Percentiles rank a stretch among this genome's conserved stretches.
Conservation (phyloP, 768 basidiomycete genomes). For the Saitozyma sp. region DNA sequence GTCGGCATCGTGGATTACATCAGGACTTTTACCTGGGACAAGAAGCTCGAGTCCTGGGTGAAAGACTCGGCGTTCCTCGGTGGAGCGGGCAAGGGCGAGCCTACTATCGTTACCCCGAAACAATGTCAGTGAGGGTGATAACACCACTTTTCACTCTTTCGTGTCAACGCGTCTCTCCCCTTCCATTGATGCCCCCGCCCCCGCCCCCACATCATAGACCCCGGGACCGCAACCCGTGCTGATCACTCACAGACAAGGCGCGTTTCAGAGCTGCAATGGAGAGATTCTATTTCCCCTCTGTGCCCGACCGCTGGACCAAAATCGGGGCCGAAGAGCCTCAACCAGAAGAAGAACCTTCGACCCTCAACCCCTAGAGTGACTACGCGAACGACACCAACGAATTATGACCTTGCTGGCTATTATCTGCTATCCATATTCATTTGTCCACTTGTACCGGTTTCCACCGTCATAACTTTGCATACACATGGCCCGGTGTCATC, state of each 20-base stretch:
- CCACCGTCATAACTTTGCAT: neutral
- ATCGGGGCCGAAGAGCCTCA: conserved; percentile 35
- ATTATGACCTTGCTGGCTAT: too few relatives aligned
- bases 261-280: conserved; percentile 52
- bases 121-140: conserved; percentile 65
- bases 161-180: too few relatives aligned
- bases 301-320: conserved; percentile 51
- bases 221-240: neutral
- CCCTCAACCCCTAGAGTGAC: too few relatives aligned
- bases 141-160: too few relatives aligned
- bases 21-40: conserved; percentile 65
- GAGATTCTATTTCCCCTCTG: conserved; percentile 50
- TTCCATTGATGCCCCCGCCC: too few relatives aligned
- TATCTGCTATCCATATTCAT: too few relatives aligned
- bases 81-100: conserved; percentile 76
- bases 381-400: too few relatives aligned
- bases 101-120: conserved; percentile 93
- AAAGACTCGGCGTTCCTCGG: conserved; percentile 92
- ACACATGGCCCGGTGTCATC: neutral
- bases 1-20: conserved; percentile 87
- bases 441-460: too few relatives aligned
- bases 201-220: neutral
- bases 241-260: conserved; percentile 37
- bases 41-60: conserved; percentile 96
- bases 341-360: conserved; percentile 26